Percentiles rank a stretch among this genome's conserved stretches.
These are phyloP conservation scores for Thalassiosira profunda DNA, from an alignment of 108 stramenopile genomes.

Conservation along the genomic window DNA sequence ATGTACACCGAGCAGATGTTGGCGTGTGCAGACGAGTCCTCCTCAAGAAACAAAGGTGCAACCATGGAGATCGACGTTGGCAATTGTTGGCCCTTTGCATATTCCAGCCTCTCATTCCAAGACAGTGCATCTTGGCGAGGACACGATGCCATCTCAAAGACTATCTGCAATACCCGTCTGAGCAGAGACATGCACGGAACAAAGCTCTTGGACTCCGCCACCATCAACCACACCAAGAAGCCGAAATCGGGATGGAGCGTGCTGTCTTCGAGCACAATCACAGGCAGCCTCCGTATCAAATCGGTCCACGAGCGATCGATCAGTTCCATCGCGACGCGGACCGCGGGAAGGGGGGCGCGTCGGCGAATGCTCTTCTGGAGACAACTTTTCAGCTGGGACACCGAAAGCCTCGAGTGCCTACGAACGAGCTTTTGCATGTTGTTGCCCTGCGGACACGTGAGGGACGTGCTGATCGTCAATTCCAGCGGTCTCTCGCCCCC, in stretches of 20 bases:
- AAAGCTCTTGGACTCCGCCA: slow-evolving; percentile 81
- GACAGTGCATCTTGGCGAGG: slow-evolving; percentile 56
- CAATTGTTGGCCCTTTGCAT: background rate
- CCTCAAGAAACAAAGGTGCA: slow-evolving; percentile 21
- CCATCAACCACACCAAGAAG: slow-evolving; percentile 92
- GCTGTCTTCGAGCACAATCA: slow-evolving; percentile 93
- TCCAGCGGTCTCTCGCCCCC: slow-evolving; percentile 15
- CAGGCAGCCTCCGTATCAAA: slow-evolving; percentile 83
- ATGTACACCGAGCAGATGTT: slow-evolving; percentile 39
- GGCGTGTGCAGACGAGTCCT: background rate
- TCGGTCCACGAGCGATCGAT: slow-evolving; percentile 67
- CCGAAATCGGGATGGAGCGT: slow-evolving; percentile 86
- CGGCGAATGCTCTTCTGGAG: slow-evolving; percentile 88
- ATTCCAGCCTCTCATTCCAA: background rate
- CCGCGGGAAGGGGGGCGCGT: slow-evolving; percentile 77
- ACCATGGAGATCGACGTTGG: slow-evolving; percentile 23
- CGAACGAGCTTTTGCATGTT: slow-evolving; percentile 38
- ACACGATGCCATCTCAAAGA: slow-evolving; percentile 87
- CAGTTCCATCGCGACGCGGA: slow-evolving; percentile 88
- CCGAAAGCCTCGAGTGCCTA: slow-evolving; percentile 67
- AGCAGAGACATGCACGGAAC: slow-evolving; percentile 35
- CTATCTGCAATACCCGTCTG: slow-evolving; percentile 56
- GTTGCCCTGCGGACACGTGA: slow-evolving; percentile 13
- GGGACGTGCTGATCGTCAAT: slow-evolving; percentile 32
- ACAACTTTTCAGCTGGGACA: slow-evolving; percentile 85